These are phyloP conservation scores for Fusarium incarnatum DNA, from an alignment of 2,329 filamentous ascomycete species.

Conservation along the genomic window DNA sequence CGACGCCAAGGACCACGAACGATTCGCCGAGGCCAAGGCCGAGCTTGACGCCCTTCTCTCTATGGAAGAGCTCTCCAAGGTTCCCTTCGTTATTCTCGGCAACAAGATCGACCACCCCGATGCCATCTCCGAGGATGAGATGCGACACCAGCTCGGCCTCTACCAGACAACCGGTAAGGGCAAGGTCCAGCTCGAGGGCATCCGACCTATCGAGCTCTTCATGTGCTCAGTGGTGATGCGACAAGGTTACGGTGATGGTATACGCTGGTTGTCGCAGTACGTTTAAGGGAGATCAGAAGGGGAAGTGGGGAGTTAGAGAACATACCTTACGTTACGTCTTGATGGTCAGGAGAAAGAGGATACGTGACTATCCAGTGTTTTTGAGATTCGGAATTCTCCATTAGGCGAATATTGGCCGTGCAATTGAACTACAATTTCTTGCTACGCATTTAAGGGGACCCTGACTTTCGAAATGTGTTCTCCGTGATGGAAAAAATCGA, in stretches of 20 bases:
- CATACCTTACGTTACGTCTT: slow-evolving; percentile 40
- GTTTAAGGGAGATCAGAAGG: slow-evolving; percentile 67
- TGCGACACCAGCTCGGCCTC: slow-evolving; percentile 89
- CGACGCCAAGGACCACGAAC: slow-evolving; percentile 96
- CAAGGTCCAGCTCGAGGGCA: slow-evolving; percentile 91
- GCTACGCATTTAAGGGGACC: slow-evolving; percentile 1
- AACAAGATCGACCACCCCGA: slow-evolving; percentile 99
- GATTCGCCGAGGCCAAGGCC: slow-evolving; percentile 92
- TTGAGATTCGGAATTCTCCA: slow-evolving; percentile 52
- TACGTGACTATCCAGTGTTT: slow-evolving; percentile 46
- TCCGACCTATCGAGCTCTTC: slow-evolving; percentile 95
- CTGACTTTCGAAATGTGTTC: slow-evolving; percentile 2
- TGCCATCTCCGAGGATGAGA: slow-evolving; percentile 94
- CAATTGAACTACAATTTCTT: slow-evolving; percentile 48
- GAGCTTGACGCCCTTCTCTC: slow-evolving; percentile 95
- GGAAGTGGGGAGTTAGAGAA: slow-evolving; percentile 20
- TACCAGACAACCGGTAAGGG: slow-evolving; percentile 98
- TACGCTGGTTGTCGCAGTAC: slow-evolving; percentile 93
- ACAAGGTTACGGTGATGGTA: slow-evolving; percentile 92
- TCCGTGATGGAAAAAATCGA: slow-evolving; percentile 23
- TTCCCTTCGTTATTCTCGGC: slow-evolving; percentile 94
- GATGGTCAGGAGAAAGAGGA: slow-evolving; percentile 22
- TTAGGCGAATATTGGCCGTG: slow-evolving; percentile 52
- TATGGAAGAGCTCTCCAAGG: slow-evolving; percentile 97
- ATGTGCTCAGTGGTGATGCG: slow-evolving; percentile 99